These are phyloP conservation scores for Zalaria sp. DNA, from an alignment of 2,329 filamentous ascomycete genomes.

Conservation along the genomic window DNA sequence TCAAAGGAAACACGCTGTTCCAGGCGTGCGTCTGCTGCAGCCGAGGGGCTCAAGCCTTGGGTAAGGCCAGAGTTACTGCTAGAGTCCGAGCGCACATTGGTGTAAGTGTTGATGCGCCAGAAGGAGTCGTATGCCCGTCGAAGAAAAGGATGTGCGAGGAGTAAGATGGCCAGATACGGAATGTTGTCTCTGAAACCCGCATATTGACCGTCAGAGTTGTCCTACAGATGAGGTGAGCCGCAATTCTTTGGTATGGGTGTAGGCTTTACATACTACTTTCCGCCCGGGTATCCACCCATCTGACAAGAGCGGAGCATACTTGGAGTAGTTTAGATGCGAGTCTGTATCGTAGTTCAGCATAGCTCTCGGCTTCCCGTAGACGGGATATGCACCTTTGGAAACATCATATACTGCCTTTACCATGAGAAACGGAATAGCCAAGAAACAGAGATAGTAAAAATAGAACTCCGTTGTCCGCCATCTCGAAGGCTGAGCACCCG, in stretches of 20 bases:
- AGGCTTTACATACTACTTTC: constrained; percentile 50
- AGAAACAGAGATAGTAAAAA: constrained; percentile 68
- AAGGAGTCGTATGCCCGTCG: constrained; percentile 55
- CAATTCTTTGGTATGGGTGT: neutral
- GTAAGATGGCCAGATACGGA: constrained; percentile 60
- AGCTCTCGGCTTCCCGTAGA: constrained; percentile 14
- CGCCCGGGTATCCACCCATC: constrained; percentile 86
- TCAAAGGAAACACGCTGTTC: constrained; percentile 70
- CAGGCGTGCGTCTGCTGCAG: constrained; percentile 37
- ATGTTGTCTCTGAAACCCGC: constrained; percentile 72
- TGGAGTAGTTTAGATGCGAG: constrained; percentile 65
- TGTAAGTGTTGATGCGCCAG: constrained; percentile 30
- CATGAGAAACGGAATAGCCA: constrained; percentile 61
- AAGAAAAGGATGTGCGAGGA: constrained; percentile 66
- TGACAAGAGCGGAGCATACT: constrained; percentile 56
- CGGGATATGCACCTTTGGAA: constrained; percentile 49
- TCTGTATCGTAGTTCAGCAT: constrained; percentile 33
- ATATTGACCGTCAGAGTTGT: constrained; percentile 85
- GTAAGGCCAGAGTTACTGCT: constrained; percentile 18
- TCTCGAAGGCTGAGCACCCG: constrained; percentile 46
- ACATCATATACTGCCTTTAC: constrained; percentile 80
- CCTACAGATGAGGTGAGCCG: constrained; percentile 33
- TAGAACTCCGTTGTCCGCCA: constrained; percentile 83
- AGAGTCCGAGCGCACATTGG: constrained; percentile 22
- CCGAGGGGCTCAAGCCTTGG: constrained; percentile 29